phyloP scores from a whole-genome alignment of 1,139 yeast species.

The Pichia norvegensis region DNA sequence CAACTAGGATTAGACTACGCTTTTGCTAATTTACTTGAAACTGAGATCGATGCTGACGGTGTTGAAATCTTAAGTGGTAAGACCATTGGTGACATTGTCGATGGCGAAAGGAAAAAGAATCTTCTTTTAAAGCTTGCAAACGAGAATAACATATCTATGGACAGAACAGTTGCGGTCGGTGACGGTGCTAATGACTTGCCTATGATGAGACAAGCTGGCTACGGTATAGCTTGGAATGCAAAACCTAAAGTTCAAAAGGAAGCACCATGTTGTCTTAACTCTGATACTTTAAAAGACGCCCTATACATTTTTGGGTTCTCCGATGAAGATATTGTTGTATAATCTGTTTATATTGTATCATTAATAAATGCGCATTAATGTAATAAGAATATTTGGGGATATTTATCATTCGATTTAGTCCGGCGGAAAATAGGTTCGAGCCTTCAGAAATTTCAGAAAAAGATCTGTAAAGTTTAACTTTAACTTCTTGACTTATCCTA shows the following conservation, averaged over 20 bases:
- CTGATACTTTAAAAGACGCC: constrained; percentile 60
- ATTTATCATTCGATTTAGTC: too few relatives aligned
- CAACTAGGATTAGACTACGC: constrained; percentile 76
- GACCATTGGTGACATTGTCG: constrained; percentile 70
- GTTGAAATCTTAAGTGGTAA: constrained; percentile 45
- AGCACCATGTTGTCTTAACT: constrained; percentile 80
- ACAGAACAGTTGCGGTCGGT: constrained; percentile 76
- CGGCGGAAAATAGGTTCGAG: background rate
- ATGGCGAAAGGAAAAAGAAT: constrained; percentile 76
- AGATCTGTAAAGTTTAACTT: background rate
- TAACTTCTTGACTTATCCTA: too few relatives aligned
- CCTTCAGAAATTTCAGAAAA: background rate
- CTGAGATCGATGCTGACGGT: constrained; percentile 47
- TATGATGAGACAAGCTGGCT: constrained; percentile 91
- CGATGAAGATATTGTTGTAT: constrained; percentile 43
- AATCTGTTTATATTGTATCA: too few relatives aligned
- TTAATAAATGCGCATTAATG: too few relatives aligned
- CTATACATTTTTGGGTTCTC: constrained; percentile 74
- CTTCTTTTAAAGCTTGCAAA: constrained; percentile 60
- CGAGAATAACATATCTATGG: constrained; percentile 50
- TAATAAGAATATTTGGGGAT: too few relatives aligned
- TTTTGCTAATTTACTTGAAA: constrained; percentile 67
- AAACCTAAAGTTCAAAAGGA: constrained; percentile 78
- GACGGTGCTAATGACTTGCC: constrained; percentile 95
- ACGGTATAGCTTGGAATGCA: constrained; percentile 96